Evolutionary conservation across 805 yeast species (phyloP).

Genomic region (Lachancea meyersii): DNA sequence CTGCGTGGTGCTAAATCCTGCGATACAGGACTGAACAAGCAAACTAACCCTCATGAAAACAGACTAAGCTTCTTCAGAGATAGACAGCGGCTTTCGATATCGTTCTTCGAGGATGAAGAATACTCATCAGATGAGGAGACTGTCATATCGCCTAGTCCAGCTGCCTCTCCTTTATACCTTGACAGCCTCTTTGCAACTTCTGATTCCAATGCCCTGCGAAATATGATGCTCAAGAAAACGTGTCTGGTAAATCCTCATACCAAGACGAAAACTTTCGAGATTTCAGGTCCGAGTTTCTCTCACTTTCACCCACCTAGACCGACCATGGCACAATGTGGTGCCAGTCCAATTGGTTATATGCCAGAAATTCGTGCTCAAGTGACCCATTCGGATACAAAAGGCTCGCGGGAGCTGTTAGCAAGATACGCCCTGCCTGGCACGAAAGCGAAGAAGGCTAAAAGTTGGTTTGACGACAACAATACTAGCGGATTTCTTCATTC

Average conservation of each 20-base stretch:
- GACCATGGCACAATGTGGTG: conserved; percentile 2
- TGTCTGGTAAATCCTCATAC: neutral
- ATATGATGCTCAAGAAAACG: neutral
- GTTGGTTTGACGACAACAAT: conserved; percentile 5
- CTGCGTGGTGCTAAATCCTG: conserved; percentile 25
- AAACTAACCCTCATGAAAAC: conserved; percentile 3
- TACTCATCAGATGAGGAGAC: conserved; percentile 24
- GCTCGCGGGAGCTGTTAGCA: conserved; percentile 7
- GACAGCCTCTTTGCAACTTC: neutral
- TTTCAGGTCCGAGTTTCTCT: no score
- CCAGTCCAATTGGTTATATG: conserved; percentile 1
- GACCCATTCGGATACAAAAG: neutral
- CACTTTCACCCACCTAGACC: neutral
- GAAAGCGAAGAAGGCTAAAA: neutral
- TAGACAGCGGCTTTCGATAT: conserved; percentile 31
- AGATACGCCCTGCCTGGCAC: conserved; percentile 3
- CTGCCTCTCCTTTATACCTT: neutral
- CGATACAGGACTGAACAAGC: conserved; percentile 22
- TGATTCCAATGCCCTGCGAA: neutral
- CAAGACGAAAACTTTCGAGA: neutral
- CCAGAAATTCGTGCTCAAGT: neutral
- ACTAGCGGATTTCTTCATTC: neutral
- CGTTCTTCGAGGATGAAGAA: conserved; percentile 25
- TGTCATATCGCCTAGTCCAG: conserved; percentile 18
- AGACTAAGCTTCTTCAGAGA: conserved; percentile 23